A percentile compares a stretch with the other conserved stretches of the same genome.
Conservation (phyloP, 768 basidiomycete species). For the Leccinum sublutescens region DNA sequence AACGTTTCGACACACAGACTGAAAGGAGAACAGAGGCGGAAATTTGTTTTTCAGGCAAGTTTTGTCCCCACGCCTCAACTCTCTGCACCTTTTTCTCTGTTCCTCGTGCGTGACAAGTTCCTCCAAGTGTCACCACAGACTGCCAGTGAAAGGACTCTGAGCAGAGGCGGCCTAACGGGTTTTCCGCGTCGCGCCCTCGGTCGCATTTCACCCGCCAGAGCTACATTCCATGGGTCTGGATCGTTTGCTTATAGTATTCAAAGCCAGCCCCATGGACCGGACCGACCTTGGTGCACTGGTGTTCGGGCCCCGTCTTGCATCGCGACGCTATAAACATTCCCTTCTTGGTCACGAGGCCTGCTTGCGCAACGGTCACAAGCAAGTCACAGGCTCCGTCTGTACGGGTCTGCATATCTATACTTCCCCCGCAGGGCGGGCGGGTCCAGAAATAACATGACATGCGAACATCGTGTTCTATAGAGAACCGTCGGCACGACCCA, state of each 20-base stretch:
- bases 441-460: not conserved
- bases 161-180: not conserved
- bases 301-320: not conserved
- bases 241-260: not conserved
- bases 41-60: not conserved
- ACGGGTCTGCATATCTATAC: not conserved
- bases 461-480: not conserved
- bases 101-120: not conserved
- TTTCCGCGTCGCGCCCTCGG: not conserved
- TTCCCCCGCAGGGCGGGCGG: not conserved
- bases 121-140: not conserved
- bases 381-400: not conserved
- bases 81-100: not conserved
- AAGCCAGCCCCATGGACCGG: not conserved
- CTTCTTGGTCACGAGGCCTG: not conserved
- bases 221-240: not conserved
- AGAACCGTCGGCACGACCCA: not conserved
- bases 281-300: not conserved
- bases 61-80: not conserved
- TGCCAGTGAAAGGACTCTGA: not conserved
- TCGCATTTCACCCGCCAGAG: not conserved
- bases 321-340: not conserved
- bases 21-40: not conserved
- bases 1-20: not conserved
- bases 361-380: not conserved